Base-by-base conservation (phyloP, 352 stramenopile species). In the Phytopythium cucurbitacearum region DNA sequence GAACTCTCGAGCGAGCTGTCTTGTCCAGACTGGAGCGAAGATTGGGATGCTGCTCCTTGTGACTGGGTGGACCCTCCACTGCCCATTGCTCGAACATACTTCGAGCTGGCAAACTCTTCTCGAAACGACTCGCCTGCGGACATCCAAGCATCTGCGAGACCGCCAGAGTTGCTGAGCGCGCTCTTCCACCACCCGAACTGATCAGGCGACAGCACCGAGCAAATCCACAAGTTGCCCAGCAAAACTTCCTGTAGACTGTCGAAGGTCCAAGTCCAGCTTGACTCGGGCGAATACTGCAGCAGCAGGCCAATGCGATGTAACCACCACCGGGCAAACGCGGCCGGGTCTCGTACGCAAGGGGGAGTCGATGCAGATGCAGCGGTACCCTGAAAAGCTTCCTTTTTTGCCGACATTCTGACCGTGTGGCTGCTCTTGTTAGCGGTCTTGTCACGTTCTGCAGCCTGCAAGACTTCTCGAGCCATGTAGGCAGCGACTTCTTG, bases 131-230 rank as follows among this genome's bases (percentile, higher is more conserved):
- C 77, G 16, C 65, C 62, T 44, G 56, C 48, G 4, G 48, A 47
- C 49, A 79, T 86, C 78, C 75, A 89, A 40, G 79, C 60, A 5
- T 36, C 49, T n/a, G 75, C 73, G 12, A 85, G 44, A 0, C 57
- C 66, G 7, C 78, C 78, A 2, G 71, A 55, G 9, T 55, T 70
- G 3, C 64, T 53, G 2, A 84, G 21, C 10, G 83, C 43, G 32
- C 67, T 46, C 34, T 65, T 63, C 3, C 76, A 38, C 16, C 59
- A 53, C 3, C 61, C 40, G 36, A 69, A 70, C 32, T 57, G 66
- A 13, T 49, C 48, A 1, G 57, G 57, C 1, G 70, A 60, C 0
- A 85, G 40, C 12, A 64, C 52, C 32, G 58, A 72, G n/a, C 54
- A 57, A 42, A 83, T 35, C 72, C 72, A 86, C 10, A 44, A 49